phyloP scores from a whole-genome alignment of 2,329 filamentous ascomycete genomes.

The Camillea tinctor region DNA sequence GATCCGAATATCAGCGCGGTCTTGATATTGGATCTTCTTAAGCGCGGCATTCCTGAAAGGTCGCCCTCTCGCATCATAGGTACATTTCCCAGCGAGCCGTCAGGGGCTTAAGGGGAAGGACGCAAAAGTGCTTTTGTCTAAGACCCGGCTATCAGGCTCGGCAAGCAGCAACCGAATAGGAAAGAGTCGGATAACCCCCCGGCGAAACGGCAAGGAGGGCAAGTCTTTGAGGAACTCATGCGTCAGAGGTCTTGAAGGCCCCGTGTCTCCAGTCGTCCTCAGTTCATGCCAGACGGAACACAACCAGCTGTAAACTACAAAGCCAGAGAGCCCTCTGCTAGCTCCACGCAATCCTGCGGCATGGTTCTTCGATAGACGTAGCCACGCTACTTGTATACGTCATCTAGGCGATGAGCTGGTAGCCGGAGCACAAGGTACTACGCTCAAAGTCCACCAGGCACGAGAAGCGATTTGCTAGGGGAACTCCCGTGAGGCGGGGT shows the following conservation, averaged over 20 bases:
- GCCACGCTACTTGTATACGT: neutral
- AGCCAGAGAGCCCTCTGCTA: neutral
- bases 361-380: neutral
- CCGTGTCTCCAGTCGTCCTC: neutral
- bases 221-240: too few species aligned
- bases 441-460: neutral
- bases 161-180: neutral
- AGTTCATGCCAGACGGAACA: neutral
- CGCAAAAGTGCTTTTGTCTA: neutral
- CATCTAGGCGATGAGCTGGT: neutral
- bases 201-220: neutral
- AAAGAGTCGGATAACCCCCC: neutral
- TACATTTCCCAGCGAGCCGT: neutral
- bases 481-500: neutral
- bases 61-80: neutral
- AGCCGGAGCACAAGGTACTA: slow-evolving; percentile 8
- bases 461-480: neutral
- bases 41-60: neutral
- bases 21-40: neutral
- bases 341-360: neutral
- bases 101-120: neutral
- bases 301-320: neutral
- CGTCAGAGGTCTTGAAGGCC: neutral
- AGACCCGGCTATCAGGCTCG: neutral
- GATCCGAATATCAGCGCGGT: neutral